Conservation (phyloP, 1,284 basidiomycete species). For the Gymnopus androsaceus region DNA sequence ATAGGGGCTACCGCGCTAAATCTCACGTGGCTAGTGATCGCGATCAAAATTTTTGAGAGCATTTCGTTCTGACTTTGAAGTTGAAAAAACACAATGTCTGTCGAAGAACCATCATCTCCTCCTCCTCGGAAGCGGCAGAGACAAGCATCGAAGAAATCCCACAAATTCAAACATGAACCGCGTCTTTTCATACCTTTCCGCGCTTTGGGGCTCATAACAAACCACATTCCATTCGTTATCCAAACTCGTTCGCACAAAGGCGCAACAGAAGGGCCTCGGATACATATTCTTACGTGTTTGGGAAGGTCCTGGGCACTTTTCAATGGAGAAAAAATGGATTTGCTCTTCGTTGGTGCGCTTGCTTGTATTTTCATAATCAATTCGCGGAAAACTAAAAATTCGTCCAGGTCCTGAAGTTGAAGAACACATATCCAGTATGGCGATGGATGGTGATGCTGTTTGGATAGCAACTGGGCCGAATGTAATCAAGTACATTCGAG, state of each 20-base stretch:
- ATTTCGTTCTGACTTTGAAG: not conserved
- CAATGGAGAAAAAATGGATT: constrained; percentile 91
- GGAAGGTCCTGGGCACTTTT: constrained; percentile 95
- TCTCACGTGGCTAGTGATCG: constrained; percentile 8
- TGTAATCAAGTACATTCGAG: constrained; percentile 81
- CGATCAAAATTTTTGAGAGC: constrained; percentile 3
- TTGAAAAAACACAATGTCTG: constrained; percentile 13
- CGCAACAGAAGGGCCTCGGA: constrained; percentile 76
- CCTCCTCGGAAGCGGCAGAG: constrained; percentile 45
- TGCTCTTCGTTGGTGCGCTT: constrained; percentile 89
- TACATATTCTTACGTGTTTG: constrained; percentile 87
- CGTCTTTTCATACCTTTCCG: constrained; percentile 93
- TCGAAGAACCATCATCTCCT: constrained; percentile 30
- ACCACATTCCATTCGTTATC: constrained; percentile 87
- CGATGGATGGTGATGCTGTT: constrained; percentile 85
- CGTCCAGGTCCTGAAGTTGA: constrained; percentile 76
- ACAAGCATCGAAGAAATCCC: constrained; percentile 20
- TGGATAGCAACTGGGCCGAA: constrained; percentile 77
- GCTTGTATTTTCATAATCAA: constrained; percentile 12
- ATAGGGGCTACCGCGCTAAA: too few relatives aligned
- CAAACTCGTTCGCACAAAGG: constrained; percentile 89
- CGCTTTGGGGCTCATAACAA: constrained; percentile 90
- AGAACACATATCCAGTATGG: constrained; percentile 74
- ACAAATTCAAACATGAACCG: constrained; percentile 34
- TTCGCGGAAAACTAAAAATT: constrained; percentile 8